Conservation (phyloP, 192 early-diverging fungal species). For the Geranomyces variabilis region DNA sequence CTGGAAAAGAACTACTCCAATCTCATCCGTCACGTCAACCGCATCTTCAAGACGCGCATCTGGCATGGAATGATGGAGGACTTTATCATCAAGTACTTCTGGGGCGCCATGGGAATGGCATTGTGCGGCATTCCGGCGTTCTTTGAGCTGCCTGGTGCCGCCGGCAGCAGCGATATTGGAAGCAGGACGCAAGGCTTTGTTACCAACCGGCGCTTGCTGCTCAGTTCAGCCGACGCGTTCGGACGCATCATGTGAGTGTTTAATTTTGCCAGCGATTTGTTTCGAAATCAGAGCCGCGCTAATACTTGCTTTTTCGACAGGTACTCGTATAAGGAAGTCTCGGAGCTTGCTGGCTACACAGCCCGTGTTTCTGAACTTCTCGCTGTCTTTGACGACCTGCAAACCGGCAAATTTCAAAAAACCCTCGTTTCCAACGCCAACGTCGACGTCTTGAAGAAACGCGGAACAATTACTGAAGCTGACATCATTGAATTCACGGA, state of each 20-base stretch:
- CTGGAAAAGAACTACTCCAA: slow-evolving; percentile 76
- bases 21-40: slow-evolving; percentile 85
- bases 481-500: slow-evolving; percentile 79
- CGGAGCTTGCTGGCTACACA: slow-evolving; percentile 94
- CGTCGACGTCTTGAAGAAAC: slow-evolving; percentile 26
- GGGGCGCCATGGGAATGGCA: slow-evolving; percentile 88
- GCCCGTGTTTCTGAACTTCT: slow-evolving; percentile 85
- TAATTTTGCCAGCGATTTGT: background rate
- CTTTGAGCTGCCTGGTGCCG: slow-evolving; percentile 43
- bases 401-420: slow-evolving; percentile 78
- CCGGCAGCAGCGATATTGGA: slow-evolving; percentile 34
- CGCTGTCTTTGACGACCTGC: slow-evolving; percentile 86
- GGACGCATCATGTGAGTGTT: slow-evolving; percentile 82
- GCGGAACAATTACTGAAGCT: slow-evolving; percentile 30
- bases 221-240: slow-evolving; percentile 89
- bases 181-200: slow-evolving; percentile 54
- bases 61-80: slow-evolving; percentile 96
- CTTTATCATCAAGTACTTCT: slow-evolving; percentile 98
- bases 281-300: background rate
- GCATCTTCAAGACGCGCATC: slow-evolving; percentile 81
- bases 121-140: slow-evolving; percentile 90
- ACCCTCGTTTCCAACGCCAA: slow-evolving; percentile 56
- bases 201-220: slow-evolving; percentile 66
- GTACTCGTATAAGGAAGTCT: slow-evolving; percentile 83
- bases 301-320: background rate